Evolutionary conservation across 495 filamentous ascomycete species (phyloP).

Genomic region (Penicillium taxi): DNA sequence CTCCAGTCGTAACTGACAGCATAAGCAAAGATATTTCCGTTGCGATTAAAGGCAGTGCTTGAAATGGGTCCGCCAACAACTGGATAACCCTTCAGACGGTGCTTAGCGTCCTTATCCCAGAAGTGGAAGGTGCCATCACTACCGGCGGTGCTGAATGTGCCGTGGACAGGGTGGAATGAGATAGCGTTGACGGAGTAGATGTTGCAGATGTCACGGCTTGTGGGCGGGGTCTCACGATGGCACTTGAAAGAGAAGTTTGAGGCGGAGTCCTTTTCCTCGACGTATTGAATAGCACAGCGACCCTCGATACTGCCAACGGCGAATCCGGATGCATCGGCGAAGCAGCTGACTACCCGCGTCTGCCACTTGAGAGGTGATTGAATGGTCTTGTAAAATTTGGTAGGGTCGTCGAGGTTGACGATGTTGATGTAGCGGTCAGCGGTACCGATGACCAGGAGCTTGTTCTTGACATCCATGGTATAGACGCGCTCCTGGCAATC

Average conservation of each 20-base stretch:
- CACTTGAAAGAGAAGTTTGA: constrained; percentile 92
- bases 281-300: constrained; percentile 80
- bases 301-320: constrained; percentile 85
- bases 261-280: constrained; percentile 75
- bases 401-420: constrained; percentile 70
- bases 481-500: constrained; percentile 76
- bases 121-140: constrained; percentile 84
- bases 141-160: constrained; percentile 86
- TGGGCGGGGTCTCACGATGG: constrained; percentile 68
- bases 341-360: constrained; percentile 77
- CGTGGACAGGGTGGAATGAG: constrained; percentile 77
- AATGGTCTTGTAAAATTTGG: constrained; percentile 72
- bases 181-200: constrained; percentile 88
- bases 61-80: constrained; percentile 73
- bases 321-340: constrained; percentile 74
- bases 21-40: constrained; percentile 79
- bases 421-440: constrained; percentile 87
- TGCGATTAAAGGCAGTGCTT: constrained; percentile 66
- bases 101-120: constrained; percentile 86
- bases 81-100: constrained; percentile 82
- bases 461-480: constrained; percentile 72
- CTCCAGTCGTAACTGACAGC: constrained; percentile 93
- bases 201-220: constrained; percentile 57
- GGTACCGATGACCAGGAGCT: constrained; percentile 72
- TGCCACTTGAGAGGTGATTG: constrained; percentile 84